Percentiles rank a stretch among this genome's conserved stretches.
phyloP scores from a whole-genome alignment of 2,329 filamentous ascomycete genomes.

The Myriosclerotinia scirpicola region DNA sequence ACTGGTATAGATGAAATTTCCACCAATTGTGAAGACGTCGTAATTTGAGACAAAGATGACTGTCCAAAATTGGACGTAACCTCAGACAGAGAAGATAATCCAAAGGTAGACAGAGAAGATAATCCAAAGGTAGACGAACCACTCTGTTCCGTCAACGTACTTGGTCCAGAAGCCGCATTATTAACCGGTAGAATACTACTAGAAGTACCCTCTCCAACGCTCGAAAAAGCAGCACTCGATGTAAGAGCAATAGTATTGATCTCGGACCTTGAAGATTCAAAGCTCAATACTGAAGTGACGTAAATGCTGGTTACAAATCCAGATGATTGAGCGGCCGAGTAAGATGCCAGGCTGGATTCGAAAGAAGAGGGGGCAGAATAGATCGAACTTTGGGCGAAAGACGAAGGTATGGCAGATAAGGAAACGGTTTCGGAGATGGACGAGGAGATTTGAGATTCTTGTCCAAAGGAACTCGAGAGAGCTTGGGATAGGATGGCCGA shows the following conservation, averaged over 20 bases:
- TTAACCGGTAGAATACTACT: neutral
- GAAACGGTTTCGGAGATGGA: neutral
- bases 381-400: neutral
- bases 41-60: conserved; percentile 6
- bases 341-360: conserved; percentile 10
- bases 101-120: neutral
- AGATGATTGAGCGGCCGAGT: conserved; percentile 5
- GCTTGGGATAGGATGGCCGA: neutral
- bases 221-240: neutral
- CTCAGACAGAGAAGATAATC: neutral
- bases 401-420: neutral
- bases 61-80: neutral
- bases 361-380: neutral
- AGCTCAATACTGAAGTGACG: neutral
- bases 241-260: neutral
- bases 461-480: neutral
- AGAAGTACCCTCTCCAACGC: neutral
- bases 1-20: neutral
- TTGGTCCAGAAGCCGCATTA: neutral
- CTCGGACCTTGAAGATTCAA: neutral
- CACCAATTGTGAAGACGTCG: neutral
- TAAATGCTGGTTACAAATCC: neutral
- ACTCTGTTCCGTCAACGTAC: neutral
- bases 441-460: neutral
- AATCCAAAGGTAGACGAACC: neutral